These are phyloP conservation scores for Coemansia sp. DNA, from an alignment of 192 early-diverging fungal genomes.

Conservation along the genomic window DNA sequence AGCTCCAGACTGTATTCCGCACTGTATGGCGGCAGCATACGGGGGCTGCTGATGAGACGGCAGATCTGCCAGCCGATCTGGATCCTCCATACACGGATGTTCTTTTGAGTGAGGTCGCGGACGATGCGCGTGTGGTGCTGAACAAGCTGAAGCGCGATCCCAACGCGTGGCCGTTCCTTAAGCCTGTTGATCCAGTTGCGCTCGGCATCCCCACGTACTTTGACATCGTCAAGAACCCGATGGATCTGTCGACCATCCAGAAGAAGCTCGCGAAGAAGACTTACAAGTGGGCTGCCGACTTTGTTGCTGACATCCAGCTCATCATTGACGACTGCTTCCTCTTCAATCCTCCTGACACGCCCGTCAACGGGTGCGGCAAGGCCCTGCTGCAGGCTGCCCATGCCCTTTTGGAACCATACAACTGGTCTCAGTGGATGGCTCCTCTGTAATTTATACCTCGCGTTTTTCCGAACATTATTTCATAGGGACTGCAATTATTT, in stretches of 20 bases:
- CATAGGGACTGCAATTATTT: no score
- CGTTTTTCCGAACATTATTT: no score
- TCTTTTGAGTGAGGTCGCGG: slow-evolving; percentile 9
- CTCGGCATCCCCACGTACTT: slow-evolving; percentile 67
- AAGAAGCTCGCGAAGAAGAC: slow-evolving; percentile 58
- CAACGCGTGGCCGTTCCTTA: slow-evolving; percentile 48
- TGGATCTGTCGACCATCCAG: slow-evolving; percentile 72
- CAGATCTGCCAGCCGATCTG: not conserved
- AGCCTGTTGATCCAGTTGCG: slow-evolving; percentile 67
- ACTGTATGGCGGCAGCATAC: slow-evolving; percentile 31
- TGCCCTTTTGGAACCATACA: slow-evolving; percentile 23
- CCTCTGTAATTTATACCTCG: not conserved
- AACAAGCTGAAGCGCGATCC: slow-evolving; percentile 34
- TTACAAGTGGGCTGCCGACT: slow-evolving; percentile 60
- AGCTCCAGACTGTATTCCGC: slow-evolving; percentile 58
- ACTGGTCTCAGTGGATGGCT: slow-evolving; percentile 42
- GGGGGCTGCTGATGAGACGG: not conserved
- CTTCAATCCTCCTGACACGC: slow-evolving; percentile 61
- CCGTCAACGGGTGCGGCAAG: slow-evolving; percentile 60
- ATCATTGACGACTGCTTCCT: slow-evolving; percentile 73
- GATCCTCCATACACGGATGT: not conserved
- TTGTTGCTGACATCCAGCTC: slow-evolving; percentile 64
- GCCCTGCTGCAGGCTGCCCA: slow-evolving; percentile 39
- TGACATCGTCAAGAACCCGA: slow-evolving; percentile 69
- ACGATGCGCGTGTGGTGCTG: slow-evolving; percentile 23